Conservation (phyloP, 768 basidiomycete species). For the Lactarius sanguifluus region DNA sequence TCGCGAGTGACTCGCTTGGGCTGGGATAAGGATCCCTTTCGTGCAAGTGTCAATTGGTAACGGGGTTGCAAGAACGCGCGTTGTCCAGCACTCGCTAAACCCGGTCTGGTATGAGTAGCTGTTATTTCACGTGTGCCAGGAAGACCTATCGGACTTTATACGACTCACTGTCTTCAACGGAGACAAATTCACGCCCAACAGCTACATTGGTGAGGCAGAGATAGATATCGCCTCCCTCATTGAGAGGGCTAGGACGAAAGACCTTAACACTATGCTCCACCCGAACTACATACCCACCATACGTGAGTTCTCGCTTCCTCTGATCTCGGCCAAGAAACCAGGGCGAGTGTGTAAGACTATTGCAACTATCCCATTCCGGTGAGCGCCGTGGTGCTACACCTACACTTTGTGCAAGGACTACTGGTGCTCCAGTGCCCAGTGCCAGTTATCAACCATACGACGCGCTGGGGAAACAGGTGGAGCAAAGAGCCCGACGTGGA, state of each 20-base stretch:
- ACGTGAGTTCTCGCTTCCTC: slow-evolving; percentile 66
- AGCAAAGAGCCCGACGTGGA: slow-evolving; percentile 90
- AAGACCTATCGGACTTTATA: slow-evolving; percentile 76
- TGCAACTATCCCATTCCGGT: slow-evolving; percentile 51
- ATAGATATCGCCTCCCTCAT: slow-evolving; percentile 70
- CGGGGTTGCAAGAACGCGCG: slow-evolving; percentile 92
- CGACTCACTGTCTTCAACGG: slow-evolving; percentile 89
- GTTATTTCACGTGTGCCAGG: slow-evolving; percentile 88
- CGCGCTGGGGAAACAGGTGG: slow-evolving; percentile 84
- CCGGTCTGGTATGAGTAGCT: slow-evolving; percentile 95
- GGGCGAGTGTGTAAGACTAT: slow-evolving; percentile 70
- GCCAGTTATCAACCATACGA: slow-evolving; percentile 96
- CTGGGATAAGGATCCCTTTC: slow-evolving; percentile 96
- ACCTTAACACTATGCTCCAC: slow-evolving; percentile 53
- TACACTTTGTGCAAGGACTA: neutral
- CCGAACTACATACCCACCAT: slow-evolving; percentile 58
- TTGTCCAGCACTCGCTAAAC: slow-evolving; percentile 80
- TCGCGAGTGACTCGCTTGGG: slow-evolving; percentile 74
- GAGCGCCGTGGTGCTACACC: slow-evolving; percentile 25
- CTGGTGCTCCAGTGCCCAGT: slow-evolving; percentile 39
- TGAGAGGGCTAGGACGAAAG: slow-evolving; percentile 47
- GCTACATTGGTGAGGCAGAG: slow-evolving; percentile 77
- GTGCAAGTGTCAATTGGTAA: slow-evolving; percentile 94
- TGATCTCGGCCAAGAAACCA: slow-evolving; percentile 51
- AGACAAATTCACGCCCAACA: slow-evolving; percentile 91